A percentile compares a stretch with the other conserved stretches of the same genome.
Conservation (phyloP, 768 basidiomycete genomes). For the Collybia nuda region DNA sequence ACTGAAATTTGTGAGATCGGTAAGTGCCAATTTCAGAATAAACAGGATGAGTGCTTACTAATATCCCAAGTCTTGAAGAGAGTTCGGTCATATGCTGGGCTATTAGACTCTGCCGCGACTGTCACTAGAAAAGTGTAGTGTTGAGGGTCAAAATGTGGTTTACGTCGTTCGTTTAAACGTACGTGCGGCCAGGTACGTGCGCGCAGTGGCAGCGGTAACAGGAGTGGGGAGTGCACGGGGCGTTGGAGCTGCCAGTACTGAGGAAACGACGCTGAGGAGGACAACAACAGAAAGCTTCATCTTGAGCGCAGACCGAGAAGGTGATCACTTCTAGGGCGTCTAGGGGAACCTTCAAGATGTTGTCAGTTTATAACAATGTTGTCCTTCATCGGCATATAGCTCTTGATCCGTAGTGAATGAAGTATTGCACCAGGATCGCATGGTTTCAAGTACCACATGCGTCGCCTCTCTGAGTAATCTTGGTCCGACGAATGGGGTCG, state of each 20-base stretch:
- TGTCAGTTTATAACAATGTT: no score
- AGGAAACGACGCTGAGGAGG: constrained; percentile 12
- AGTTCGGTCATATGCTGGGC: constrained; percentile 33
- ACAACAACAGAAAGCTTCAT: constrained; percentile 13
- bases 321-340: background rate
- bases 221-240: constrained; percentile 30
- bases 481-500: no score
- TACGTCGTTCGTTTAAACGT: constrained; percentile 4
- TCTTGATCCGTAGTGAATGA: no score
- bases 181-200: constrained; percentile 32
- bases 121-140: constrained; percentile 20
- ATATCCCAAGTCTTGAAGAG: constrained; percentile 50
- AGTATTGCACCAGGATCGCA: no score
- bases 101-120: constrained; percentile 30
- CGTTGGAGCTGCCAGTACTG: constrained; percentile 13
- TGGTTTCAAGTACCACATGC: no score
- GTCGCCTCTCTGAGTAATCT: no score
- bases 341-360: background rate
- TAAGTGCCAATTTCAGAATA: background rate
- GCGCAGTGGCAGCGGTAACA: constrained; percentile 30
- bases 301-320: background rate
- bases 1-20: constrained; percentile 26
- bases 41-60: constrained; percentile 27
- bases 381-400: no score
- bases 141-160: background rate